Base-by-base conservation (phyloP, 2,329 filamentous ascomycete species). In the Colletotrichum sp. region DNA sequence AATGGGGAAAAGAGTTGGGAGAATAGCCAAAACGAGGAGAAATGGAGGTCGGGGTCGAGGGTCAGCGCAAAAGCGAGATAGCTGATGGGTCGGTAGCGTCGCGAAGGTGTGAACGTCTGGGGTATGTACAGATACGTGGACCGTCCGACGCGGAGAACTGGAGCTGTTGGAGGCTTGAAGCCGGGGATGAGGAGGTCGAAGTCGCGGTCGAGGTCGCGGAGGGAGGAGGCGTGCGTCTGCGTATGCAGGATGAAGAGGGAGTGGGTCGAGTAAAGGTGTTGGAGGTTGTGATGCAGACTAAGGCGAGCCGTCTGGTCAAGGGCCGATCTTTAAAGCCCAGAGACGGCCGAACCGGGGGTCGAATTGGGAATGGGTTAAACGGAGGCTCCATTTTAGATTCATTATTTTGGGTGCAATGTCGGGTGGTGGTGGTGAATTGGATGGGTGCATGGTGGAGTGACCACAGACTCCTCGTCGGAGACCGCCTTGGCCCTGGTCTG, bases 321-420 rank as follows among this genome's bases (percentile, higher is more conserved):
- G 70, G 74, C 70, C 74, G 74, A 76, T 76, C 74, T 73, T 73
- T 44, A 62, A 76, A 65, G 63, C 39, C 64, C 73, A 73, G 73
- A 64, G 57, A 64, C 52, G 49, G 27, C 22, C 52, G 64, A 55
- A 34, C 70, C 44, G 69, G 72, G 64, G 70, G 5, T 64, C 64
- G 57, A 73, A 73, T 65, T 59, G 74, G 74, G 74, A 30, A 65
- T 76, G 70, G 74, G 12, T 32, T 69, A 27, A 29, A 73, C 44
- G 44, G 64, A 69, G 34, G 70, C 57, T 73, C 69, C 74, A 65
- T 59, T 52, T 49, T 65, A 39, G 44, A 30, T 76, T 76, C 59
- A 68, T 73, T 65, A 61, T 65, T 69, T 73, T 49, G 55, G 63
- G 25, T 67, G 72, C 34, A 44, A 63, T 61, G 73, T 76, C 70